Evolutionary conservation across 2,329 filamentous ascomycete species (phyloP), one percentile per base, ranked within the genome.

Genomic region (Diaporthe humulicola): DNA sequence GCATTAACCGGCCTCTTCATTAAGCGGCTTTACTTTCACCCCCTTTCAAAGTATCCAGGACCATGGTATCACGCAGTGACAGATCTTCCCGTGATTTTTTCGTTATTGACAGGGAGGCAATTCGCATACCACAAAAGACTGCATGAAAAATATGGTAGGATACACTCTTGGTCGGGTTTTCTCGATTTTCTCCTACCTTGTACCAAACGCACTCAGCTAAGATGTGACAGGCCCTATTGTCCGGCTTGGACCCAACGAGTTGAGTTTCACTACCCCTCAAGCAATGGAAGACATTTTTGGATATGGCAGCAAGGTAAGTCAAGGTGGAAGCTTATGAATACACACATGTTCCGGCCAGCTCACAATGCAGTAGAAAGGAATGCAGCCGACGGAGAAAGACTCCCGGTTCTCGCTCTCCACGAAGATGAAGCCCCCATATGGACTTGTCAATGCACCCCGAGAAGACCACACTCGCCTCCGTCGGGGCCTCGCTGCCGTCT

Each of bases 211-310:
- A 15, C 61, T 19, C 28, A 14, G 19, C 61, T 52, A 6, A 40
- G 1, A 54, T 5, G 5, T 22, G 4, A 22, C 15, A 69, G 64
- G 64, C 2, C 64, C 64, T 10, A 48, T 69, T 6, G 48, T 69
- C 15, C 48, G 64, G 17, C 48, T 69, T 69, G 64, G 33, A 14
- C 64, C 64, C 0, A 69, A 69, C 33, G 64, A 69, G 33, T 25
- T 69, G n/a, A 69, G 64, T n/a, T 69, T 69, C 48, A 69, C 28
- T 4, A 69, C 64, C 2, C 48, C 64, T 9, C 64, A 69, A 28
- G 64, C 64, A 14, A 54, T 69, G 64, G 64, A 69, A 15, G 64
- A 69, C 48, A 69, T 69, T 14, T 69, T 69, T 22, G 64, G 64
- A 25, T 69, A 69, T 30, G 64, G 64, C 10, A 69, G 6, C 64